Evolutionary conservation across 202 grass and related monocot species (phyloP), one percentile per base, ranked within the genome.

Genomic region (Saccharum hybrid): DNA sequence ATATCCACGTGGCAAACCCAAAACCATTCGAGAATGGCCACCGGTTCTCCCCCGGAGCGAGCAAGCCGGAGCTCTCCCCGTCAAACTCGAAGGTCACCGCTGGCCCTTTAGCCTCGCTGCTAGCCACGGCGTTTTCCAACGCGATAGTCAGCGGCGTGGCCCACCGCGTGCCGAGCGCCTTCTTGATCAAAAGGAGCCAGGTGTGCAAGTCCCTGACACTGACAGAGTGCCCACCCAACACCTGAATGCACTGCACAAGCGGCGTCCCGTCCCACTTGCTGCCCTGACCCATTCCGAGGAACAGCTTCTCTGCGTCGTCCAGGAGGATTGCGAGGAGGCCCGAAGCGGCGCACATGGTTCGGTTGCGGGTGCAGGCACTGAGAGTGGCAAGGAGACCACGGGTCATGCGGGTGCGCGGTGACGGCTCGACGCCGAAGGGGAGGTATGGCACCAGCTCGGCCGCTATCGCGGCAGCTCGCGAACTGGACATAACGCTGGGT

Each of bases 11-110:
- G 81, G 91, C 96, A 77, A 98, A 92, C 43, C 87, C 92, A 78
- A 95, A 96, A 71, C 96, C 96, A 41, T 94, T 98, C 11, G 88
- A 79, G 84, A 98, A 98, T 52, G 96, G 93, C 96, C 96, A 98
- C 63, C 88, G 56, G 86, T 76, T 94, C 37, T 98, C 96, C 36
- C 87, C 93, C 0, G 96, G 93, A 36, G 80, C 93, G 30, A 96
- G 86, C 83, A 98, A 81, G 10, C 96, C 93, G 23, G 96, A 96
- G 71, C 75, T 93, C 79, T 98, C 96, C 1, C 96, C 96, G 72
- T 93, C 81, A 15, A 98, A 95, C 78, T 98, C 93, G 61, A 98
- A 98, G 7, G 91, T 90, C 75, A 81, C 79, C 3, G 91, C 87
- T 18, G 96, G 96, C 8, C 96, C 96, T 72, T 77, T 87, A 22